A percentile compares a stretch with the other conserved stretches of the same genome.
These are phyloP conservation scores for Elongisporangium undulatum DNA, from an alignment of 352 stramenopile species.

Conservation along the genomic window DNA sequence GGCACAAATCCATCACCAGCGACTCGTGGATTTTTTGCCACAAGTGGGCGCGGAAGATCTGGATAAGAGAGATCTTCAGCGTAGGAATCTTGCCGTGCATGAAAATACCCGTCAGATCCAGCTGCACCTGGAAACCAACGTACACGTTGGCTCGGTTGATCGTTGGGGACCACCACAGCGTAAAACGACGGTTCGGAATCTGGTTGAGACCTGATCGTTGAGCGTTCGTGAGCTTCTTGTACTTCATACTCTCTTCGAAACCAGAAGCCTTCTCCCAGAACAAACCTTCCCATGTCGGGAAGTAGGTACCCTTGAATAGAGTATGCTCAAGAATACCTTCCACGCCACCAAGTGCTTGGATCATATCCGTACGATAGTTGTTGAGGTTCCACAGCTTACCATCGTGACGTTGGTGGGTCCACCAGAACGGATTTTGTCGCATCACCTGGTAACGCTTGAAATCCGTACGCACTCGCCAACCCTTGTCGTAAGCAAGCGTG, in stretches of 20 bases:
- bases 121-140: constrained; percentile 99
- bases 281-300: constrained; percentile 99
- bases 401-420: constrained; percentile 98
- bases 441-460: constrained; percentile 99
- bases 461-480: constrained; percentile 97
- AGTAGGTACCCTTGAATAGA: constrained; percentile 99
- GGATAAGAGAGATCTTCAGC: constrained; percentile 98
- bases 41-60: constrained; percentile 98
- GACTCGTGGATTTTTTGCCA: constrained; percentile 99
- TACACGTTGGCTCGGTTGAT: constrained; percentile 99
- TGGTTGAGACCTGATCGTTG: constrained; percentile 99
- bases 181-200: constrained; percentile 99
- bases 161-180: constrained; percentile 99
- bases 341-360: constrained; percentile 98
- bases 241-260: constrained; percentile 96
- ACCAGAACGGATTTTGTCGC: constrained; percentile 99
- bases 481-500: constrained; percentile 99
- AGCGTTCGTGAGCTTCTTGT: constrained; percentile 99
- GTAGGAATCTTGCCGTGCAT: constrained; percentile 99
- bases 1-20: constrained; percentile 96
- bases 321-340: constrained; percentile 99
- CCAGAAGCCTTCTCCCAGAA: constrained; percentile 99
- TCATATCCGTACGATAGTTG: constrained; percentile 99
- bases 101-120: constrained; percentile 99
- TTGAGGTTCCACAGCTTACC: constrained; percentile 99